phyloP scores from a whole-genome alignment of 75 land plant species.

The Ceratopteris richardii region DNA sequence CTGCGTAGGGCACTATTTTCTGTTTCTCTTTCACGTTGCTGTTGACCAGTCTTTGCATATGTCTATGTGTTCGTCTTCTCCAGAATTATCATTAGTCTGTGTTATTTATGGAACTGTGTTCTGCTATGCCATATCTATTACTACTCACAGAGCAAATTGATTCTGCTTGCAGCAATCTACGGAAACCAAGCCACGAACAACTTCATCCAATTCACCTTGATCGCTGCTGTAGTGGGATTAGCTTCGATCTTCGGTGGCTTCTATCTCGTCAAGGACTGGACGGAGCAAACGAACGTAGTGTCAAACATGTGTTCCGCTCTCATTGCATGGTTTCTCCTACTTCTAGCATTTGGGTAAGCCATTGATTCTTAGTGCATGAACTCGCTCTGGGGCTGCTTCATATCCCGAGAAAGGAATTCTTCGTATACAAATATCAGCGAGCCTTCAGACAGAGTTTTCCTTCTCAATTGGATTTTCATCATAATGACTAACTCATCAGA shows the following conservation, averaged over 20 bases:
- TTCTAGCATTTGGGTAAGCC: constrained; percentile 24
- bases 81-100: not conserved
- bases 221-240: constrained; percentile 22
- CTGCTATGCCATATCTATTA: too few relatives aligned
- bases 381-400: not conserved
- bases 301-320: constrained; percentile 7
- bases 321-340: constrained; percentile 22
- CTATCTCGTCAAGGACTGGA: constrained; percentile 19
- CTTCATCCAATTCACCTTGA: constrained; percentile 11
- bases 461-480: not conserved
- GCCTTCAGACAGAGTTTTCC: not conserved
- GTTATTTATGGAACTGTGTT: too few relatives aligned
- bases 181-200: not conserved
- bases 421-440: too few relatives aligned
- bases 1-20: not conserved
- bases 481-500: not conserved
- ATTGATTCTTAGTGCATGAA: not conserved
- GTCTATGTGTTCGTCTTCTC: not conserved
- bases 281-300: constrained; percentile 6
- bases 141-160: too few relatives aligned
- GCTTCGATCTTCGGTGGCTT: constrained; percentile 21
- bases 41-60: not conserved
- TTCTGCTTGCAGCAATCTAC: not conserved
- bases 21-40: not conserved
- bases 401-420: not conserved